A percentile compares a stretch with the other conserved stretches of the same genome.
Evolutionary conservation across 2,329 filamentous ascomycete species (phyloP).

Genomic region (Pyrenochaeta sp.): DNA sequence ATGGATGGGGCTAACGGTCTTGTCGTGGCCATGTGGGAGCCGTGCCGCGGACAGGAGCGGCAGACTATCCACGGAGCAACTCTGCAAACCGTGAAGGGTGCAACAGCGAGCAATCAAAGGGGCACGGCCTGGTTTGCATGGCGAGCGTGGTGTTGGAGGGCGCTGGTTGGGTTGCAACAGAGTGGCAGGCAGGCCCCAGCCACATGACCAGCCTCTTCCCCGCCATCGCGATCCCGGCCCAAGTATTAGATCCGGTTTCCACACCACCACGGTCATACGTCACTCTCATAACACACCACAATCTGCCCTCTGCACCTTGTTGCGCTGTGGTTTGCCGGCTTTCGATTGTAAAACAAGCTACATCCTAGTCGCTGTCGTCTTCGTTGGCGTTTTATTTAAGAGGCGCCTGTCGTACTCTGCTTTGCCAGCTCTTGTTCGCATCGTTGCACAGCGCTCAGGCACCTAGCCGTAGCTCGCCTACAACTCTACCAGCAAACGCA

Average conservation of each 20-base stretch:
- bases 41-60: slow-evolving; percentile 1
- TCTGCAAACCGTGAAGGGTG: background rate
- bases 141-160: slow-evolving; percentile 5
- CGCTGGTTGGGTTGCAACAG: slow-evolving; percentile 21
- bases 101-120: no score
- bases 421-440: slow-evolving; percentile 16
- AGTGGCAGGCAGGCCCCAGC: slow-evolving; percentile 26
- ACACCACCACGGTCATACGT: slow-evolving; percentile 32
- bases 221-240: slow-evolving; percentile 21
- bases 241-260: slow-evolving; percentile 24
- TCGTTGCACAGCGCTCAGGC: slow-evolving; percentile 8
- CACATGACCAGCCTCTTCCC: slow-evolving; percentile 31
- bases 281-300: slow-evolving; percentile 19
- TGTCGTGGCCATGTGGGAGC: slow-evolving; percentile 4
- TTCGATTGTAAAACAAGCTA: slow-evolving; percentile 20
- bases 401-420: slow-evolving; percentile 19
- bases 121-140: background rate
- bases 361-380: slow-evolving; percentile 18
- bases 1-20: background rate
- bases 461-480: slow-evolving; percentile 13
- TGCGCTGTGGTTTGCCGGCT: slow-evolving; percentile 10
- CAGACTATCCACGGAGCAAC: background rate
- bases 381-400: slow-evolving; percentile 16
- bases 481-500: slow-evolving; percentile 12
- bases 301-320: slow-evolving; percentile 8